phyloP scores from a whole-genome alignment of 2,329 filamentous ascomycete genomes.

The Pseudopithomyces maydicus region DNA sequence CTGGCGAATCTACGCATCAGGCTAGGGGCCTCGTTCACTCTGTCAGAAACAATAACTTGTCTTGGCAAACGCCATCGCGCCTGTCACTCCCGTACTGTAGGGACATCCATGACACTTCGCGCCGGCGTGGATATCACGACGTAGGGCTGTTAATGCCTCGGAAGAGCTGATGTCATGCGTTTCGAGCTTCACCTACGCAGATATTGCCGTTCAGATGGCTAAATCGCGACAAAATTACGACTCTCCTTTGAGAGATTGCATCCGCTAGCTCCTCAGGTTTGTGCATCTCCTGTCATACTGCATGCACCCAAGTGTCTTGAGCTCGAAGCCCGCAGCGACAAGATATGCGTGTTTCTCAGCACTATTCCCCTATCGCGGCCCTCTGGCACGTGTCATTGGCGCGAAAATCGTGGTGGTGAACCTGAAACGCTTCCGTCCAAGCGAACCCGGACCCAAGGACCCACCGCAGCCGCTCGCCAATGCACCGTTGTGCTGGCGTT shows the following conservation, averaged over 20 bases:
- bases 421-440: constrained; percentile 2
- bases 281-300: too few relatives aligned
- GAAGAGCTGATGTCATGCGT: not conserved
- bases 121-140: not conserved
- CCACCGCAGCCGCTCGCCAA: constrained; percentile 6
- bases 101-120: not conserved
- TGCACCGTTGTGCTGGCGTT: not conserved
- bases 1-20: not conserved
- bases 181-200: too few relatives aligned
- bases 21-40: too few relatives aligned
- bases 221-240: too few relatives aligned
- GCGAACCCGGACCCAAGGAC: not conserved
- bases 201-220: too few relatives aligned
- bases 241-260: not conserved
- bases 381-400: not conserved
- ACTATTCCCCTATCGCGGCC: not conserved
- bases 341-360: not conserved
- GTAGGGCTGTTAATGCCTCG: constrained; percentile 1
- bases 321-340: not conserved
- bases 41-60: too few relatives aligned
- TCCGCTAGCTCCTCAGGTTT: not conserved
- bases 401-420: not conserved
- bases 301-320: not conserved
- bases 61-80: not conserved
- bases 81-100: not conserved